Base-by-base conservation (phyloP, 352 stramenopile species). In the Phytophthora pluvialis region DNA sequence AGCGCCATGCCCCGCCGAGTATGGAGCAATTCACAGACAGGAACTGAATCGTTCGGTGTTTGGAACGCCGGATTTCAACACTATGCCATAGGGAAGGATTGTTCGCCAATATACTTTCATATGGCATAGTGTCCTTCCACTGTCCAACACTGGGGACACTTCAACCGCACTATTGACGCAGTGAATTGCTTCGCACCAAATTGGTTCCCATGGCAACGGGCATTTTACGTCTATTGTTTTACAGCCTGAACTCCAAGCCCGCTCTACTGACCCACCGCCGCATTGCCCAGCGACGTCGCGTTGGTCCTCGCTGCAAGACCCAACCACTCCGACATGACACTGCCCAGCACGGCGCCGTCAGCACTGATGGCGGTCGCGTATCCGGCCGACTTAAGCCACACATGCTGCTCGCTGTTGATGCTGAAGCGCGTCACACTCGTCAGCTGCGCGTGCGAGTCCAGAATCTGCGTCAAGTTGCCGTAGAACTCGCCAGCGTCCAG, bases 401-500 rank as follows among this genome's bases (percentile, higher is more conserved):
- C 64, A 44, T 72, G 64, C 31, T 67, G 57, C 4, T 72, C 64
- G n/a, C 64, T 67, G 26, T 72, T 43, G 29, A 72, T 60, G 32
- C 63, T 72, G 29, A 72, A 72, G 1, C 64, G 64, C n/a, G 64
- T 64, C 36, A 72, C 49, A 29, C 39, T 55, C 33, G 50, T 55
- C 15, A 68, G 15, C 26, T 60, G 13, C 8, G 58, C 28, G 60
- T 90, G 81, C 45, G 73, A 64, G 36, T 83, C 73, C 9, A 87
- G 16, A 9, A 87, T 82, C 45, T 64, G 38, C 49, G 55, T 73
- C 33, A 80, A 32, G 26, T 72, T 73, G 40, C 40, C 54, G 63
- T 71, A 86, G 47, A 86, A 86, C 46, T 79, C 51, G 1, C 60
- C 58, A 12, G 46, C 49, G 21, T 65, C 70, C 33, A 84, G 60